Evolutionary conservation across 2,329 filamentous ascomycete genomes (phyloP), one percentile per base, ranked within the genome.

Genomic region (Trichophyton rubrum): DNA sequence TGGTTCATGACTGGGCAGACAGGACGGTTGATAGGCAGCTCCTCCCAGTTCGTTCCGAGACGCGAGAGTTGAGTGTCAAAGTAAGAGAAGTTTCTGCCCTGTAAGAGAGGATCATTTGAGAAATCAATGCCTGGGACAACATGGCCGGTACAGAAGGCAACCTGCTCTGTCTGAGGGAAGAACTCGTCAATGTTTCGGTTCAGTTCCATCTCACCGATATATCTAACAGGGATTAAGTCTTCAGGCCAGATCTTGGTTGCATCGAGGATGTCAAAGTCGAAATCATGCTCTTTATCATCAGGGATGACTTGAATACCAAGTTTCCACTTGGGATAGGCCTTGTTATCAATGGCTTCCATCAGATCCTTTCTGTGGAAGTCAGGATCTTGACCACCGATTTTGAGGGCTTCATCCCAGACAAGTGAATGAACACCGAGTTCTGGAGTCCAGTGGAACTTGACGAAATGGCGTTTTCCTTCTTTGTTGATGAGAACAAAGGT

Each of bases 211-310:
- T 91, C 83, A 43, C 88, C 89, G 60, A 95, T 88, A 68, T 89
- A 89, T 6, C 86, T 81, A 20, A 92, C 79, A 0, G 89, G 89
- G 0, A 90, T 77, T 0, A 85, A 73, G 11, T 92, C 86, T 69
- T 93, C 87, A 0, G 89, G 89, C 88, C 89, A 93, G 27, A 92
- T 73, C 75, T 95, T 93, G 41, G 89, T 95, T 0, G 89, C 85
- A 66, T 95, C 89, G 1, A 95, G 81, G 33, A 92, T 86, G 67
- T 93, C 89, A 63, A 93, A 92, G 5, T 92, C 89, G 63, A 92
- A 95, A 15, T 88, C 82, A 63, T 92, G 79, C 69, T 89, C 82
- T 56, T 85, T 80, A 7, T 79, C 79, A 64, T 92, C 88, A 0
- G 86, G 82, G 22, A 93, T 81, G 2, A 85, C 79, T 68, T 95